A percentile compares a stretch with the other conserved stretches of the same genome.
Evolutionary conservation across 129 eudicot species (phyloP).

Genomic region (Dittrichia graveolens): DNA sequence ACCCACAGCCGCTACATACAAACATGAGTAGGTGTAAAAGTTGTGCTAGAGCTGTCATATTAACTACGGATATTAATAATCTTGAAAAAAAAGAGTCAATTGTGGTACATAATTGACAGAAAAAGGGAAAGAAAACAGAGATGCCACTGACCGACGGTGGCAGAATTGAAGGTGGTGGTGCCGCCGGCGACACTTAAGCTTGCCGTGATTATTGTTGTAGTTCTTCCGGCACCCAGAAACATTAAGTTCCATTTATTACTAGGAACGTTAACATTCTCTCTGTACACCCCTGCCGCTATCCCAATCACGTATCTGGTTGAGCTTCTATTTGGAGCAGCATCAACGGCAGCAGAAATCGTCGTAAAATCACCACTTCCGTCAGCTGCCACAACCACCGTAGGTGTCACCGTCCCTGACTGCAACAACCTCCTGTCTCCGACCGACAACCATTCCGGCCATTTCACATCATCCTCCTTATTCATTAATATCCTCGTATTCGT

Average conservation of each 20-base stretch:
- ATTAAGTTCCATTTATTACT: conserved; percentile 67
- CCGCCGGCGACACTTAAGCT: conserved; percentile 71
- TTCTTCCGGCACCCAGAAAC: conserved; percentile 77
- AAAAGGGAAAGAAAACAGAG: background rate
- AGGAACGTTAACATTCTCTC: conserved; percentile 65
- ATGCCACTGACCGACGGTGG: conserved; percentile 68
- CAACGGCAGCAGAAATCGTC: conserved; percentile 75
- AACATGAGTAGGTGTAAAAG: background rate
- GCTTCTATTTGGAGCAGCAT: conserved; percentile 68
- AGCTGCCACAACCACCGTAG: conserved; percentile 78
- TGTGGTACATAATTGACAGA: background rate
- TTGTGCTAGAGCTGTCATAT: no score
- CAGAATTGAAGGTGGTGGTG: conserved; percentile 76
- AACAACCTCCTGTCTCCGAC: conserved; percentile 67
- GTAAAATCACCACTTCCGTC: conserved; percentile 69
- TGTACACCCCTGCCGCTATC: conserved; percentile 72
- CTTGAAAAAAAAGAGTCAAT: background rate
- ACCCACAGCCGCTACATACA: conserved; percentile 67
- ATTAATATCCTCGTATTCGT: conserved; percentile 38
- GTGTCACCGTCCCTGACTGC: conserved; percentile 60
- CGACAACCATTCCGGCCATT: conserved; percentile 82
- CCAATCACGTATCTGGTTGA: conserved; percentile 58
- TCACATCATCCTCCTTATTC: conserved; percentile 9
- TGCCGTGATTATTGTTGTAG: conserved; percentile 59
- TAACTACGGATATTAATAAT: no score